phyloP scores from a whole-genome alignment of 345 rosid genomes.

The Camelina hispida region DNA sequence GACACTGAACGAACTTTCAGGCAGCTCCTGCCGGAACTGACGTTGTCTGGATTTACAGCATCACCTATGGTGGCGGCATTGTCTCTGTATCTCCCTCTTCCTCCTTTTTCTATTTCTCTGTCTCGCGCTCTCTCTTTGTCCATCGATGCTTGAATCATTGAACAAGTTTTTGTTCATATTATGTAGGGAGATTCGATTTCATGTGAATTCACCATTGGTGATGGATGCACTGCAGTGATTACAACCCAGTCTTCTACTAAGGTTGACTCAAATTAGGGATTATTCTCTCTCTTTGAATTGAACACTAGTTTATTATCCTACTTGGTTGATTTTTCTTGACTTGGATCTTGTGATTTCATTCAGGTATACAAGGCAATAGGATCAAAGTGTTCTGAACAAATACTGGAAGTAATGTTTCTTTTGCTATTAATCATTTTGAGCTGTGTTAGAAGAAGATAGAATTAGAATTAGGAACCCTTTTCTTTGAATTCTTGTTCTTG shows the following conservation, averaged over 20 bases:
- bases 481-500: not conserved
- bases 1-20: constrained; percentile 50
- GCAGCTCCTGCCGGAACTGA: constrained; percentile 74
- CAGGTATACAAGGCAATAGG: constrained; percentile 88
- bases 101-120: not conserved
- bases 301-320: not conserved
- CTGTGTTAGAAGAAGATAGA: not conserved
- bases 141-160: not conserved
- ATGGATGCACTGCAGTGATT: constrained; percentile 73
- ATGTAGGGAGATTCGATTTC: constrained; percentile 63
- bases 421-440: not conserved
- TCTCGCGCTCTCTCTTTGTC: not conserved
- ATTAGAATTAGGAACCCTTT: not conserved
- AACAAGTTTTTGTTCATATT: constrained; percentile 16
- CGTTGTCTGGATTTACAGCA: constrained; percentile 85
- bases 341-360: constrained; percentile 23
- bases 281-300: not conserved
- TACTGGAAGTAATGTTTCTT: constrained; percentile 62
- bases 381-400: constrained; percentile 69
- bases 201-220: constrained; percentile 63
- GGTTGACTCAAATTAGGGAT: constrained; percentile 47
- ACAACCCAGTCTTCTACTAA: constrained; percentile 96
- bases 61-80: constrained; percentile 94
- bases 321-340: constrained; percentile 20
- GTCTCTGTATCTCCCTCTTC: constrained; percentile 64